Conservation (phyloP, 805 yeast species). For the Wickerhamomyces rabaulensis region DNA sequence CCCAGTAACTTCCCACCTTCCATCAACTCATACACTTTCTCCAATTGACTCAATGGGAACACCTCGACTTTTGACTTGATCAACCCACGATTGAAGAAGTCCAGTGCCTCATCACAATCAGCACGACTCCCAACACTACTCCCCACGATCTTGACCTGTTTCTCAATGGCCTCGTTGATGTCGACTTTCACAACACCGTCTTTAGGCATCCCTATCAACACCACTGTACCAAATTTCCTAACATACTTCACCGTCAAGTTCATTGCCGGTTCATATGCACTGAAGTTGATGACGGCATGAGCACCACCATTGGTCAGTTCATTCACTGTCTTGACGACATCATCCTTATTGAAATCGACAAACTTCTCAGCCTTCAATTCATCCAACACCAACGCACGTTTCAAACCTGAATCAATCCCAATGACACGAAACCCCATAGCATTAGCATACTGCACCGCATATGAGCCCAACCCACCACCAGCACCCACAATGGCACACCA, state of each 20-base stretch:
- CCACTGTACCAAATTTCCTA: slow-evolving; percentile 56
- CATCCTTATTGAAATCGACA: slow-evolving; percentile 52
- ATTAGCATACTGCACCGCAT: slow-evolving; percentile 68
- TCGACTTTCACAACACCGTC: slow-evolving; percentile 39
- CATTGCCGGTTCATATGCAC: slow-evolving; percentile 48
- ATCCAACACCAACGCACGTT: slow-evolving; percentile 45
- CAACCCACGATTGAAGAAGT: slow-evolving; percentile 59
- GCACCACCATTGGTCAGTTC: slow-evolving; percentile 56
- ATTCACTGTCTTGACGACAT: slow-evolving; percentile 37
- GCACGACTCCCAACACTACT: slow-evolving; percentile 21
- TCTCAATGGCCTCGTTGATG: slow-evolving; percentile 42
- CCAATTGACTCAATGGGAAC: slow-evolving; percentile 48
- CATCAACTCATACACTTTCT: slow-evolving; percentile 48
- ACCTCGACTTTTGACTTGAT: slow-evolving; percentile 54
- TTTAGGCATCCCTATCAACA: slow-evolving; percentile 55
- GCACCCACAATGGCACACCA: slow-evolving; percentile 77
- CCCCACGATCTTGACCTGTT: slow-evolving; percentile 38
- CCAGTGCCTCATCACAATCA: slow-evolving; percentile 55
- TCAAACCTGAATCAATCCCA: slow-evolving; percentile 70
- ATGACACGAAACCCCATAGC: slow-evolving; percentile 72
- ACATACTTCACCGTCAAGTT: slow-evolving; percentile 44
- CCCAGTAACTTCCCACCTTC: slow-evolving; percentile 55
- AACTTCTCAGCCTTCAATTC: slow-evolving; percentile 57
- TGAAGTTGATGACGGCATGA: slow-evolving; percentile 65
- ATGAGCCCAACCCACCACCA: slow-evolving; percentile 75